These are phyloP conservation scores for Vigna unguiculata DNA, from an alignment of 306 rosid species.

Conservation along the genomic window DNA sequence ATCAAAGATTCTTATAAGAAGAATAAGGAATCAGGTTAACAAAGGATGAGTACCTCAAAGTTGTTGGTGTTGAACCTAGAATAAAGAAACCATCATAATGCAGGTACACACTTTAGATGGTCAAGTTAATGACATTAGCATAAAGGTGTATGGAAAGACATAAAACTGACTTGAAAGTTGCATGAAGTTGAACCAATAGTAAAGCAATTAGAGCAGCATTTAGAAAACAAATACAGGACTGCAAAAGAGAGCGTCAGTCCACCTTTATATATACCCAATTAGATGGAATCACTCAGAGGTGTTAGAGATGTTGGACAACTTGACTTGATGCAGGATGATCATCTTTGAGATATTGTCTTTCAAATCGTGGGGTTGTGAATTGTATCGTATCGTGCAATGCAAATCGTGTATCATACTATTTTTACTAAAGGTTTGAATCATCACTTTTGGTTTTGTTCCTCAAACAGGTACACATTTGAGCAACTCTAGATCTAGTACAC, in stretches of 20 bases:
- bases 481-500: too few relatives aligned
- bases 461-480: too few relatives aligned
- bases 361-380: background rate
- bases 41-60: slow-evolving; percentile 46
- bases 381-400: too few relatives aligned
- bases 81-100: slow-evolving; percentile 46
- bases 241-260: slow-evolving; percentile 71
- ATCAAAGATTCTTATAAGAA: slow-evolving; percentile 50
- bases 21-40: slow-evolving; percentile 48
- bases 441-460: too few relatives aligned
- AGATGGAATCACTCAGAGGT: slow-evolving; percentile 52
- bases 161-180: slow-evolving; percentile 81
- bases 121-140: slow-evolving; percentile 50
- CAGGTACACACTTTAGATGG: slow-evolving; percentile 46
- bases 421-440: too few relatives aligned
- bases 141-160: slow-evolving; percentile 45
- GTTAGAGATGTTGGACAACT: slow-evolving; percentile 67
- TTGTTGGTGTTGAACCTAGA: slow-evolving; percentile 38
- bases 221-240: slow-evolving; percentile 70
- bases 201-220: slow-evolving; percentile 80
- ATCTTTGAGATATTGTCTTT: slow-evolving; percentile 85
- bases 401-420: too few relatives aligned
- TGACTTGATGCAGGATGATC: slow-evolving; percentile 88
- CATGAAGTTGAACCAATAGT: slow-evolving; percentile 78
- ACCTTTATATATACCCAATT: slow-evolving; percentile 48